Conservation (phyloP, 768 basidiomycete genomes). For the Phanerochaete carnosa region DNA sequence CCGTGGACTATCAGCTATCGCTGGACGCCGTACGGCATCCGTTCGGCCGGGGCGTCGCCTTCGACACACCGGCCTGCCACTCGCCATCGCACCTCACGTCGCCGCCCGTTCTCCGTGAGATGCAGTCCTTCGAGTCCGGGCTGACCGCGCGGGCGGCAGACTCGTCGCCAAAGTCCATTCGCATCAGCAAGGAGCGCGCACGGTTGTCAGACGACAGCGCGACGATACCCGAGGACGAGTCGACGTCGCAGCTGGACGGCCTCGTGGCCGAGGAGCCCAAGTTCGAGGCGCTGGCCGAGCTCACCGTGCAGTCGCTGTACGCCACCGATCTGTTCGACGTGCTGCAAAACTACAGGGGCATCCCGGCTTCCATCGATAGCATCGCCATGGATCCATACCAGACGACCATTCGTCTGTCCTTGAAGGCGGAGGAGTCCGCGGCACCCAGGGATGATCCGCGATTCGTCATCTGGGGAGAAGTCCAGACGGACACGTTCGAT, state of each 20-base stretch:
- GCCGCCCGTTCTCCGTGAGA: conserved; percentile 61
- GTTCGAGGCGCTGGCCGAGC: conserved; percentile 36
- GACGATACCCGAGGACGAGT: conserved; percentile 11
- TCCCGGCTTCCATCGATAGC: conserved; percentile 63
- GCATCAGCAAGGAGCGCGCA: conserved; percentile 15
- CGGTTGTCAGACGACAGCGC: conserved; percentile 11
- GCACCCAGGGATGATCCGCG: conserved; percentile 85
- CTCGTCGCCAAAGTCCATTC: conserved; percentile 15
- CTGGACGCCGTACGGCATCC: conserved; percentile 42
- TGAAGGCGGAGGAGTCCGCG: conserved; percentile 61
- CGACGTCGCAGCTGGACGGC: conserved; percentile 9
- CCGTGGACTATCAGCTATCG: conserved; percentile 6
- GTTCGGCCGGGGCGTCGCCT: conserved; percentile 61
- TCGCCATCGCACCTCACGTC: conserved; percentile 33
- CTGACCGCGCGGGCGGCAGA: conserved; percentile 64
- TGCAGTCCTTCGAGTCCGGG: conserved; percentile 86
- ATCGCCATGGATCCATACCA: conserved; percentile 52
- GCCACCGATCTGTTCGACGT: conserved; percentile 79
- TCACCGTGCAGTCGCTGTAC: conserved; percentile 57
- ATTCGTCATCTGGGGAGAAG: conserved; percentile 88
- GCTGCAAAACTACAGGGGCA: conserved; percentile 73
- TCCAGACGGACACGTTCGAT: conserved; percentile 26
- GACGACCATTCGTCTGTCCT: conserved; percentile 67
- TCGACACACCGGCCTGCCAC: conserved; percentile 54
- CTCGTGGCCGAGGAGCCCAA: conserved; percentile 7